Percentiles rank a stretch among this genome's conserved stretches.
phyloP scores from a whole-genome alignment of 208 protist species.

The Naegleria gruberi region DNA sequence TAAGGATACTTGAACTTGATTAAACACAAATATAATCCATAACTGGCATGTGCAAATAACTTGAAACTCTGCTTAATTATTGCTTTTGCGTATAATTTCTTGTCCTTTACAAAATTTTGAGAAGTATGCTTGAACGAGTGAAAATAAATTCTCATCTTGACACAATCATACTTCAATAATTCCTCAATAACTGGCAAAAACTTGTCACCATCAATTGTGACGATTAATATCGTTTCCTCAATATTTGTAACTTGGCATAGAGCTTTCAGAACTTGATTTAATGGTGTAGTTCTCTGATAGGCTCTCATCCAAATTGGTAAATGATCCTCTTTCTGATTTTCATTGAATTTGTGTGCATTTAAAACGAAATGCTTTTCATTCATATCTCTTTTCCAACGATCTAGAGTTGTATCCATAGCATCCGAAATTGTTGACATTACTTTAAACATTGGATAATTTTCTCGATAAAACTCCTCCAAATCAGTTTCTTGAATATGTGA shows the following conservation, averaged over 20 bases:
- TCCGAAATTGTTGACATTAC: too few relatives aligned
- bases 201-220: not conserved
- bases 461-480: too few relatives aligned
- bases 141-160: not conserved
- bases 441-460: too few relatives aligned
- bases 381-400: not conserved
- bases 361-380: too few relatives aligned
- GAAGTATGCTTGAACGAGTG: not conserved
- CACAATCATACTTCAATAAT: not conserved
- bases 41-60: not conserved
- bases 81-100: not conserved
- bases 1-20: not conserved
- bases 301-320: not conserved
- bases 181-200: not conserved
- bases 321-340: not conserved
- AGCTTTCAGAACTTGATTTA: not conserved
- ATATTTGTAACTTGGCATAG: not conserved
- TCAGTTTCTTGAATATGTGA: too few relatives aligned
- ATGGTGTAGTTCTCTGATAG: not conserved
- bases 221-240: not conserved
- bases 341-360: not conserved
- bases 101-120: too few relatives aligned
- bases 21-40: not conserved
- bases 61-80: not conserved
- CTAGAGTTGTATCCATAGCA: too few relatives aligned